These are phyloP conservation scores for Ustilago shanxiensis DNA, from an alignment of 1,284 basidiomycete genomes.

Conservation along the genomic window DNA sequence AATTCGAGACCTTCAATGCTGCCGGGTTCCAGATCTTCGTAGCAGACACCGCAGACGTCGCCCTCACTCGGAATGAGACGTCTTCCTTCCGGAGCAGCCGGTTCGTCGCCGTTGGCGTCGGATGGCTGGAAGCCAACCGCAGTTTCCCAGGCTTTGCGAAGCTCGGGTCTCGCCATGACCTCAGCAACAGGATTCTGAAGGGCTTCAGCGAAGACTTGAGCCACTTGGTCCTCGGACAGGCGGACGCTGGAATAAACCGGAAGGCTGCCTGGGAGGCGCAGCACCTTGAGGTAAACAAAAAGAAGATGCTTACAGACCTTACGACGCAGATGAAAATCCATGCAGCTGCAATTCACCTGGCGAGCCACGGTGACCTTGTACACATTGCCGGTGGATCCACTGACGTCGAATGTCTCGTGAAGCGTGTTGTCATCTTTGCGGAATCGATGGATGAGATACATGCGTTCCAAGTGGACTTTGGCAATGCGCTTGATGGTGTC, in stretches of 20 bases:
- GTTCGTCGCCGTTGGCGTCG: not conserved
- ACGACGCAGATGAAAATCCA: constrained; percentile 31
- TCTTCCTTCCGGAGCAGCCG: constrained; percentile 19
- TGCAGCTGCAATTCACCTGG: constrained; percentile 31
- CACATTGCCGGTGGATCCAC: constrained; percentile 42
- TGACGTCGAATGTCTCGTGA: constrained; percentile 36
- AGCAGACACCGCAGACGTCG: constrained; percentile 50
- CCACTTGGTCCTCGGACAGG: constrained; percentile 19
- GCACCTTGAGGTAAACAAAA: constrained; percentile 48
- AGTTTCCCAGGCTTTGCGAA: constrained; percentile 39
- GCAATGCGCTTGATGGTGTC: constrained; percentile 36
- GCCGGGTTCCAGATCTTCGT: constrained; percentile 44
- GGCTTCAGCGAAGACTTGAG: constrained; percentile 29
- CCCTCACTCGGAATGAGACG: constrained; percentile 37
- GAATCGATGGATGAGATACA: constrained; percentile 42
- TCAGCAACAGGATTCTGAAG: constrained; percentile 29
- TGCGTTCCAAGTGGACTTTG: constrained; percentile 27
- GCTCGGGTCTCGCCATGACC: constrained; percentile 29
- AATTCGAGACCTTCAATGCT: constrained; percentile 42
- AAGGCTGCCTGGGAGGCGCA: constrained; percentile 31
- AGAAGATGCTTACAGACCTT: constrained; percentile 45
- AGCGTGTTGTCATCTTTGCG: constrained; percentile 12
- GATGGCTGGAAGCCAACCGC: constrained; percentile 31
- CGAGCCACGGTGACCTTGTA: constrained; percentile 39
- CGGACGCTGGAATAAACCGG: constrained; percentile 22